A percentile compares a stretch with the other conserved stretches of the same genome.
phyloP scores from a whole-genome alignment of 345 rosid genomes.

The Aquilaria malaccensis region DNA sequence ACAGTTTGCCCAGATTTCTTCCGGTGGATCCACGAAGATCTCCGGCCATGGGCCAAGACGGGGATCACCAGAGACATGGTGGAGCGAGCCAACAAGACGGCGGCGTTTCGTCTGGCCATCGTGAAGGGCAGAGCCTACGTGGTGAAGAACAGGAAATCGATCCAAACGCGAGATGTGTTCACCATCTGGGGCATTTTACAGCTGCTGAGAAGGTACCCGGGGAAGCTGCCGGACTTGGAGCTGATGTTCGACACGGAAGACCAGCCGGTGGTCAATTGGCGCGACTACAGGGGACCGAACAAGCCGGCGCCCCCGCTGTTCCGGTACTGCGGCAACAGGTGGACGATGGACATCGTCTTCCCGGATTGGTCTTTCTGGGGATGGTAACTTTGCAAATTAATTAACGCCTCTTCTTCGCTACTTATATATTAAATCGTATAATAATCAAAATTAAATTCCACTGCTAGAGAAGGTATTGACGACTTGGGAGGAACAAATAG shows the following conservation, averaged over 20 bases:
- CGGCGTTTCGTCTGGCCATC: constrained; percentile 41
- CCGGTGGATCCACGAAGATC: constrained; percentile 70
- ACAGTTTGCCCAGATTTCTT: constrained; percentile 45
- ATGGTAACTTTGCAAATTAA: constrained; percentile 24
- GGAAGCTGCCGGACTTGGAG: constrained; percentile 49
- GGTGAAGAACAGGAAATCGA: constrained; percentile 25
- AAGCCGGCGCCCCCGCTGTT: constrained; percentile 32
- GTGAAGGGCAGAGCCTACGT: constrained; percentile 33
- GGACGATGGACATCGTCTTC: constrained; percentile 35
- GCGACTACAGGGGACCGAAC: constrained; percentile 24
- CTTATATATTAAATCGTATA: not conserved
- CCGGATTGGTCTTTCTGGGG: constrained; percentile 82
- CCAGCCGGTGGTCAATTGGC: constrained; percentile 24
- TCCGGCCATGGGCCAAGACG: constrained; percentile 40
- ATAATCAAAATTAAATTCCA: too few relatives aligned
- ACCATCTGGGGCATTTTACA: constrained; percentile 61
- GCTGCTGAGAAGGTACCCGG: constrained; percentile 48
- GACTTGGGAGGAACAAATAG: too few relatives aligned
- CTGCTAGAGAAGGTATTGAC: too few relatives aligned
- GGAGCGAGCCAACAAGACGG: constrained; percentile 32
- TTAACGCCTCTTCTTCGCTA: not conserved
- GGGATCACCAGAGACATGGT: constrained; percentile 53
- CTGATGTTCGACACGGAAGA: constrained; percentile 54
- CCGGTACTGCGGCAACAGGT: constrained; percentile 38
- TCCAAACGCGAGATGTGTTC: constrained; percentile 47